phyloP scores from a whole-genome alignment of 371 early-diverging fungal species.

The Mortierella sp. region DNA sequence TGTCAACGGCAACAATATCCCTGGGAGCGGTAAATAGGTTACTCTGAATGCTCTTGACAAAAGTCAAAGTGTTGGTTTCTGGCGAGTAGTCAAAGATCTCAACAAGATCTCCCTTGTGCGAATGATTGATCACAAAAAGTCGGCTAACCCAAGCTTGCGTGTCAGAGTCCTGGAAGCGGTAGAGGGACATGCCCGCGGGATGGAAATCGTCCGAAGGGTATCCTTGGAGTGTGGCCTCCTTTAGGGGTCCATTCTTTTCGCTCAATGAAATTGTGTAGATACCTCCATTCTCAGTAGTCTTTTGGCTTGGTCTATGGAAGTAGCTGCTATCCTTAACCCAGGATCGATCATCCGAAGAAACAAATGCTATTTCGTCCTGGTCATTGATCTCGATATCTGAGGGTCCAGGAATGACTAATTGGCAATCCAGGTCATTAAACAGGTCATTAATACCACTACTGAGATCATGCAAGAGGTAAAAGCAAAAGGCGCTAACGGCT shows the following conservation, averaged over 20 bases:
- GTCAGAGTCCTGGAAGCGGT: slow-evolving; percentile 24
- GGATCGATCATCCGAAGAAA: slow-evolving; percentile 53
- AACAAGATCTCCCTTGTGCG: slow-evolving; percentile 45
- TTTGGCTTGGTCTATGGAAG: slow-evolving; percentile 51
- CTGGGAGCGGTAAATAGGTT: slow-evolving; percentile 38
- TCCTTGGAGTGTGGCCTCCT: slow-evolving; percentile 19
- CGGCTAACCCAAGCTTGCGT: slow-evolving; percentile 22
- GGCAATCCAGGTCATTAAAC: neutral
- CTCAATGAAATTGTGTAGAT: slow-evolving; percentile 40
- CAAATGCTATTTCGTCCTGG: slow-evolving; percentile 38
- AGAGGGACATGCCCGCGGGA: slow-evolving; percentile 50
- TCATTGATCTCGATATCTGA: slow-evolving; percentile 45
- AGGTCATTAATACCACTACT: neutral
- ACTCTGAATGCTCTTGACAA: slow-evolving; percentile 37
- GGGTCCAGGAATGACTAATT: slow-evolving; percentile 46
- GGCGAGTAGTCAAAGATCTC: slow-evolving; percentile 48
- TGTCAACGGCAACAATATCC: slow-evolving; percentile 45
- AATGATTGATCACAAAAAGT: slow-evolving; percentile 55
- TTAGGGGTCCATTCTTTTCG: slow-evolving; percentile 26
- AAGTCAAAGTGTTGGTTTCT: slow-evolving; percentile 21
- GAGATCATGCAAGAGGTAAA: neutral
- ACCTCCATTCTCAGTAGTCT: slow-evolving; percentile 42
- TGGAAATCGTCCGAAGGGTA: slow-evolving; percentile 43
- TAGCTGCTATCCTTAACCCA: slow-evolving; percentile 44
- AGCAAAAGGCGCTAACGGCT: too few species aligned